Evolutionary conservation across 805 yeast species (phyloP).

Genomic region (Zygotorulaspora sp.): DNA sequence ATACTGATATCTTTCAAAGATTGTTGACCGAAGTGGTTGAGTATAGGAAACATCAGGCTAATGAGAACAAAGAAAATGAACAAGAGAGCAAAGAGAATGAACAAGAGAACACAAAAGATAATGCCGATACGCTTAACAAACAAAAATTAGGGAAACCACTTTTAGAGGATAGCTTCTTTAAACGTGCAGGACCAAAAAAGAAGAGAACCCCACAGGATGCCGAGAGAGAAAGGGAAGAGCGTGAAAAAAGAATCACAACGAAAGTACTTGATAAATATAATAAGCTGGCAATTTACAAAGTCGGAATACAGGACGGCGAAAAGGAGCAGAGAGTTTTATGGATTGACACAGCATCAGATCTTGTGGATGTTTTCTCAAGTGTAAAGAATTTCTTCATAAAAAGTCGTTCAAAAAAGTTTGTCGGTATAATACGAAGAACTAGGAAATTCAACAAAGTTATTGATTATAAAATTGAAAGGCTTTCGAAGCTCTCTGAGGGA

Average conservation of each 20-base stretch:
- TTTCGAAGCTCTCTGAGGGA: constrained; percentile 61
- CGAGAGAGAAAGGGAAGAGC: constrained; percentile 45
- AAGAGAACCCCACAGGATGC: constrained; percentile 34
- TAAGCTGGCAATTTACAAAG: constrained; percentile 49
- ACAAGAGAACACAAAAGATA: too few relatives aligned
- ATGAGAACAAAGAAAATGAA: constrained; percentile 16
- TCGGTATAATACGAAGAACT: constrained; percentile 60
- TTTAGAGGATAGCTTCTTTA: constrained; percentile 31
- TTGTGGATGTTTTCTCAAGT: constrained; percentile 76
- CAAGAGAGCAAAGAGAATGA: constrained; percentile 6
- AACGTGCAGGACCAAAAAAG: constrained; percentile 26
- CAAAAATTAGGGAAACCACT: constrained; percentile 29
- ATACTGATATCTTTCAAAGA: constrained; percentile 50
- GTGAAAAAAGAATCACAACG: constrained; percentile 55
- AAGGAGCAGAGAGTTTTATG: constrained; percentile 67
- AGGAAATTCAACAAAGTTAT: constrained; percentile 58
- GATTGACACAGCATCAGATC: constrained; percentile 77
- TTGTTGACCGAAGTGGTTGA: constrained; percentile 52
- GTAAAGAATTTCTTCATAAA: constrained; percentile 75
- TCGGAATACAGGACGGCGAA: constrained; percentile 47
- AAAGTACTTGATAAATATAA: constrained; percentile 53
- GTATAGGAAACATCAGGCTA: constrained; percentile 34
- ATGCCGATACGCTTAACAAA: constrained; percentile 2
- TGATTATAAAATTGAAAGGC: constrained; percentile 67
- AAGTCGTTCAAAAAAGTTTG: constrained; percentile 65